Base-by-base conservation (phyloP, 2,329 filamentous ascomycete genomes). In the Nemania bipapillata region DNA sequence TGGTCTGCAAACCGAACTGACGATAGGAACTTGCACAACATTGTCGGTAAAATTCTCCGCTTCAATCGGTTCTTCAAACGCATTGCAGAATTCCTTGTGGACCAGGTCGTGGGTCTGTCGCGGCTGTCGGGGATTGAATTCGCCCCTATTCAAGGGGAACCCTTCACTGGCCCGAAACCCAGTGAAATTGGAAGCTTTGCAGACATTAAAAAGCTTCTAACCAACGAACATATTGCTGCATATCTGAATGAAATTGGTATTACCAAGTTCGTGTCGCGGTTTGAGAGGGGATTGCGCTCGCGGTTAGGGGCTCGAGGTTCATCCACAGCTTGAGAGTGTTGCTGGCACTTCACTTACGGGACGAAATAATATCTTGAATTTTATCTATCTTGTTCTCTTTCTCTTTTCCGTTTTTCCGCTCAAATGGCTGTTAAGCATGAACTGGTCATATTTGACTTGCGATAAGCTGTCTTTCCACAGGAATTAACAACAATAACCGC, bases 11-110 rank as follows among this genome's bases (percentile, higher is more conserved):
- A 30, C n/a, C 1, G 24, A 1, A 17, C 8, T 4, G 62, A 37
- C 32, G 62, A 65, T 47, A 65, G 62, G 32, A 65, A 65, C 47
- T 53, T 65, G 62, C 9, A 52, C 5, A 57, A 57, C 30, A 57
- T 63, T 8, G 8, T 53, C 20, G 35, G 15, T 4, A 52, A 47
- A 12, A 65, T 65, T n/a, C 6, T 65, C 6, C 35, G 53, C n/a
- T 15, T 6, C 28, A 28, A n/a, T 5, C 24, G 17, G 1, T 11
- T 22, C 4, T 45, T 62, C 24, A 50, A 9, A 52, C 4, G 9
- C 0, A 2, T 20, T 2, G 12, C 24, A 42, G 20, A 60, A 3
- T 2, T 2, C 30, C 12, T n/a, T 20, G 6, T 50, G n/a, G 7
- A 28, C 7, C 0, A 26, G 12, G 45, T 47, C 30, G 9, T 52